A percentile compares a stretch with the other conserved stretches of the same genome.
These are phyloP conservation scores for Ricinus communis DNA, from an alignment of 345 rosid genomes.

Conservation along the genomic window DNA sequence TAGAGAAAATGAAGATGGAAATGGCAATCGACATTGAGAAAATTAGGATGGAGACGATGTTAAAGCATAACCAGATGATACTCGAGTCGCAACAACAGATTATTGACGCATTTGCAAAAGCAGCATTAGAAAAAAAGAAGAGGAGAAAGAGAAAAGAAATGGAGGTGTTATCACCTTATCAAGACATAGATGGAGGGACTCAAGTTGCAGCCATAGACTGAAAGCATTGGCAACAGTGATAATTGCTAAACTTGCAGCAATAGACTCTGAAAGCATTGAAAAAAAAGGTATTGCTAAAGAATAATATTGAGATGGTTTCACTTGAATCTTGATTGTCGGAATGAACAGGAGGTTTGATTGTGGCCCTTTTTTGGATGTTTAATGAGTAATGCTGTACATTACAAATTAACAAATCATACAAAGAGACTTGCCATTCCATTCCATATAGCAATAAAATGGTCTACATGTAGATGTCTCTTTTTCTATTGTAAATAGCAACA, in stretches of 20 bases:
- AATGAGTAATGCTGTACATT: neutral
- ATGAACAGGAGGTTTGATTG: neutral
- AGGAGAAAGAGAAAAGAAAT: slow-evolving; percentile 34
- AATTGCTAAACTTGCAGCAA: no score
- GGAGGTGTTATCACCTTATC: slow-evolving; percentile 18
- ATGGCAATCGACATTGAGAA: slow-evolving; percentile 71
- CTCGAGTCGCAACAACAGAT: slow-evolving; percentile 62
- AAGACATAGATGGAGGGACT: slow-evolving; percentile 15
- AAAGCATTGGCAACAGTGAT: slow-evolving; percentile 3
- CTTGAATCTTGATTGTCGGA: neutral
- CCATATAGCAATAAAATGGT: neutral
- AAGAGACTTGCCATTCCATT: neutral
- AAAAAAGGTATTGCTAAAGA: neutral
- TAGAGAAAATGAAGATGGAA: slow-evolving; percentile 74
- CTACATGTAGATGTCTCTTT: neutral
- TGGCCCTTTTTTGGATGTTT: neutral
- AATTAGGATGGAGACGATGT: slow-evolving; percentile 64
- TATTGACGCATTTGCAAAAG: slow-evolving; percentile 41
- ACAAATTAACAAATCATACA: neutral
- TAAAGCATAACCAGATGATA: slow-evolving; percentile 69
- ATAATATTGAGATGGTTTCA: neutral
- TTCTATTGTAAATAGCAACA: no score
- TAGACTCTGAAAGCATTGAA: no score
- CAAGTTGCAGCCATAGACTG: slow-evolving; percentile 18
- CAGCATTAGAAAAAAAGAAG: slow-evolving; percentile 39